Evolutionary conservation across 179 eudicot genomes (phyloP).

Genomic region (Beta macrorhiza): DNA sequence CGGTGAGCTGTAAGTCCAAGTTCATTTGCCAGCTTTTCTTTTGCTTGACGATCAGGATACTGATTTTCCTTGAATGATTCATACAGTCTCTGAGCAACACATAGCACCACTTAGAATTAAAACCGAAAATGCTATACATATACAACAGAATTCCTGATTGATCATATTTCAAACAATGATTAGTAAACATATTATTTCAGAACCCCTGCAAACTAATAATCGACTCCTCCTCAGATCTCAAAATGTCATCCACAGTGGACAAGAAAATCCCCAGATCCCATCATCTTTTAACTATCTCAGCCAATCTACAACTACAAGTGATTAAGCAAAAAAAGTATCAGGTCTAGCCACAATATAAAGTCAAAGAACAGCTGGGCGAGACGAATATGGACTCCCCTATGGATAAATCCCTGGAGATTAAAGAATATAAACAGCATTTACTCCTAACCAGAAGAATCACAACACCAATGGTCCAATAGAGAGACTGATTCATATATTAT

Average conservation of each 20-base stretch:
- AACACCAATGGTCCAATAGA: neutral
- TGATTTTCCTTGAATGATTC: constrained; percentile 79
- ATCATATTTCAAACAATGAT: neutral
- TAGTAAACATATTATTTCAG: neutral
- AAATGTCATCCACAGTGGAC: neutral
- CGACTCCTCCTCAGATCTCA: neutral
- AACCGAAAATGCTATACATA: neutral
- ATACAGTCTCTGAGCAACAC: constrained; percentile 56
- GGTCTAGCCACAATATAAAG: neutral
- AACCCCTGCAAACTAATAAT: neutral
- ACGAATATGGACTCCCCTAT: neutral
- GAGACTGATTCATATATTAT: no score
- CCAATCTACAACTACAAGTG: neutral
- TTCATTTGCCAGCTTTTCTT: constrained; percentile 69
- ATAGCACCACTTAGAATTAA: neutral
- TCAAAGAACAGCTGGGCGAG: neutral
- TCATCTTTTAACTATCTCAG: neutral
- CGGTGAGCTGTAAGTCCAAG: constrained; percentile 54
- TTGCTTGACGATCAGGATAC: constrained; percentile 59
- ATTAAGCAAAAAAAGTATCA: neutral
- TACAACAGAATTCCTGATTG: neutral
- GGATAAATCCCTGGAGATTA: neutral
- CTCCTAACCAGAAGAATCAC: neutral
- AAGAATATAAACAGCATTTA: neutral
- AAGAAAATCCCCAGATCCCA: neutral